Evolutionary conservation across 495 filamentous ascomycete genomes (phyloP), one percentile per base, ranked within the genome.

Genomic region (Evansstolkia leycettana): DNA sequence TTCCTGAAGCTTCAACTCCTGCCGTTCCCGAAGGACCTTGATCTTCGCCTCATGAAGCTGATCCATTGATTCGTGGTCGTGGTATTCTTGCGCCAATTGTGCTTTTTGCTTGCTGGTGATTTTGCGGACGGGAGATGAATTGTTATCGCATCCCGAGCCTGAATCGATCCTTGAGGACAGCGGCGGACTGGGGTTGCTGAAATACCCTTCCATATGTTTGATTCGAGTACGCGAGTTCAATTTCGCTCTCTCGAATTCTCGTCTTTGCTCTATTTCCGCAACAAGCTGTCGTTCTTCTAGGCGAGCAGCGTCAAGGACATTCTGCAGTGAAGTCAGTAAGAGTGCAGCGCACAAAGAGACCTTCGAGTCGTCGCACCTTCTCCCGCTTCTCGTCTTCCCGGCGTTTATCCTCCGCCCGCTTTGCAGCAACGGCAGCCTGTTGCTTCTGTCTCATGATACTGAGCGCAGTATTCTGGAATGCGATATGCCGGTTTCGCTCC

Each of bases 131-230:
- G 33, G 48, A 10, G 17, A 12, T 19, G 32, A 34, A 4, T 17
- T 34, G 36, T 16, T 41, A 1, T 40, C 39, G 16, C 50, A 33
- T 12, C 40, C 49, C 6, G 48, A 48, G 20, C 49, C 43, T 5
- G 62, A 58, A 2, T 46, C 38, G 14, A 31, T 36, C 11, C 18
- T 38, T 27, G 34, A 23, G 11, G 55, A 58, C 12, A 47, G 46
- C 15, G 56, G 55, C 3, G 64, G 63, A 32, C 65, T 69, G 2
- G 69, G 59, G 32, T 72, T 77, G 39, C 70, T 67, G 52, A 80
- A 80, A 47, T 84, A 87, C 2, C 76, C 78, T 50, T 85, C 81
- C 82, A 87, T 85, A 39, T 87, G 71, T 46, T 75, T 75, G 23
- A 87, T 70, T 27, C 78, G 75, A 12, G 80, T 75, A n/a, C 67